Conservation (phyloP, 2,329 filamentous ascomycete species). For the Microsporum ferrugineum region DNA sequence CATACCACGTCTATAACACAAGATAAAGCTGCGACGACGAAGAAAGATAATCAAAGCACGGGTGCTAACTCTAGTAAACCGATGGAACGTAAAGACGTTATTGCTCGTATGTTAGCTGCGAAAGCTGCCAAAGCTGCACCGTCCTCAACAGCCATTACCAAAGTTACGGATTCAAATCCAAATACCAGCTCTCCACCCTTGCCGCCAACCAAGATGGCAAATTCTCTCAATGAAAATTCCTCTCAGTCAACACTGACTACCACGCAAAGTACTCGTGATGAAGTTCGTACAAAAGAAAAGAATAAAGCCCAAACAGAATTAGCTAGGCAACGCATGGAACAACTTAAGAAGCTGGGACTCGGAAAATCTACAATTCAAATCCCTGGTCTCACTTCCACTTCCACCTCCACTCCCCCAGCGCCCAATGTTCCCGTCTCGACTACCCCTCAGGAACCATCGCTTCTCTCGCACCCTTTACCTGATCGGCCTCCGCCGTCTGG, state of each 20-base stretch:
- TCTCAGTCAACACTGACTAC: not conserved
- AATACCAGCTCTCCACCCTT: not conserved
- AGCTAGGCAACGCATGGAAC: constrained; percentile 67
- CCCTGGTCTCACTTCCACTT: constrained; percentile 6
- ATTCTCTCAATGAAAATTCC: not conserved
- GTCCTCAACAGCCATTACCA: not conserved
- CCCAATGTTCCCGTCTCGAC: constrained; percentile 1
- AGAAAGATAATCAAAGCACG: not conserved
- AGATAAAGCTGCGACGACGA: not conserved
- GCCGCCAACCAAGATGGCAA: not conserved
- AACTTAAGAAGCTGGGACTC: constrained; percentile 47
- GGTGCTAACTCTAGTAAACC: constrained; percentile 28
- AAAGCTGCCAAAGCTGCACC: constrained; percentile 47
- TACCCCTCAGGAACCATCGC: not conserved
- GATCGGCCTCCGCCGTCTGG: constrained; percentile 27
- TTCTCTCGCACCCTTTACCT: constrained; percentile 26
- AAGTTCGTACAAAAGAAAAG: constrained; percentile 31
- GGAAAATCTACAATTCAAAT: constrained; percentile 22
- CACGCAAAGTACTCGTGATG: constrained; percentile 1
- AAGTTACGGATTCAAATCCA: not conserved
- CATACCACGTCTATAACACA: not conserved
- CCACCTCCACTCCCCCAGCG: constrained; percentile 13
- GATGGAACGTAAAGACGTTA: constrained; percentile 62
- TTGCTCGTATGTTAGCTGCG: constrained; percentile 62
- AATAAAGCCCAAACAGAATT: constrained; percentile 60